Evolutionary conservation across 2,329 filamentous ascomycete genomes (phyloP).

Genomic region (Polychaeton citri): DNA sequence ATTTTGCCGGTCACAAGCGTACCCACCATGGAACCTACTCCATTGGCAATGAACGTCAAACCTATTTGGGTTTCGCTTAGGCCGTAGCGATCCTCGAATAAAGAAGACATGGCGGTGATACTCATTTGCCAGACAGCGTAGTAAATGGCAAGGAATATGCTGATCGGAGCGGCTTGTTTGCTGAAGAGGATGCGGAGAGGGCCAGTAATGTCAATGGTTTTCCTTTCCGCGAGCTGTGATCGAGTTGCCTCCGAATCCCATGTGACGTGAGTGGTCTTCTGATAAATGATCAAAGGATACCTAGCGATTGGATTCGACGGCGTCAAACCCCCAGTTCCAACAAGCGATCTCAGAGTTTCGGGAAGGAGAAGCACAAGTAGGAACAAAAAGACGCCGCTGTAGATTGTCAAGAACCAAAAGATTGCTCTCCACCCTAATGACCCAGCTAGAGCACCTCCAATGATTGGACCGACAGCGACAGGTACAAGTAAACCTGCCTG

Average conservation of each 20-base stretch:
- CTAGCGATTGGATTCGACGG: constrained; percentile 1
- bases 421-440: constrained; percentile 38
- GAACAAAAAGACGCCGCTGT: constrained; percentile 24
- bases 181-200: constrained; percentile 35
- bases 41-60: constrained; percentile 27
- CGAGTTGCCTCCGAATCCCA: constrained; percentile 4
- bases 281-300: constrained; percentile 1
- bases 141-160: constrained; percentile 36
- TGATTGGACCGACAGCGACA: constrained; percentile 34
- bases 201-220: constrained; percentile 31
- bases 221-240: constrained; percentile 8
- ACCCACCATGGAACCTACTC: not conserved
- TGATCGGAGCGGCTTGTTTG: constrained; percentile 31
- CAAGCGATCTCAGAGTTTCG: constrained; percentile 26
- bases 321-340: constrained; percentile 18
- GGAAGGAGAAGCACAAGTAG: constrained; percentile 23
- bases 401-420: constrained; percentile 42
- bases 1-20: not conserved
- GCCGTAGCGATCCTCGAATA: constrained; percentile 33
- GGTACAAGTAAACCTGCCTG: constrained; percentile 24
- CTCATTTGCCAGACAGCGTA: constrained; percentile 45
- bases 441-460: constrained; percentile 36
- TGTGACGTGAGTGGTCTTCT: not conserved
- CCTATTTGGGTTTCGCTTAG: constrained; percentile 34
- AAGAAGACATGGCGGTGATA: constrained; percentile 39